Evolutionary conservation across 805 yeast species (phyloP).

Genomic region (Komagataella kurtzmanii): DNA sequence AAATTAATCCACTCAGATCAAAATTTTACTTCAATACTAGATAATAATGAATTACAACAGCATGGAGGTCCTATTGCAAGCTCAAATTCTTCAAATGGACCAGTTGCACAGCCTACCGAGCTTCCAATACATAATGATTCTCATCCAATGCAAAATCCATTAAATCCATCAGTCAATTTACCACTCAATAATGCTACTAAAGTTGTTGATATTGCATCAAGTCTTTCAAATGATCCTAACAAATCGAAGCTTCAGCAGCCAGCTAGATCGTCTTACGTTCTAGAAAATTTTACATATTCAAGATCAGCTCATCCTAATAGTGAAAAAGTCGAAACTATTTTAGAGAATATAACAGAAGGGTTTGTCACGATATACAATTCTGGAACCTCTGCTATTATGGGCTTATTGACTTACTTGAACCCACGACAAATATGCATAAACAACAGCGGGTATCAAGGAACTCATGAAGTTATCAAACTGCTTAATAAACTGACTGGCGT

Average conservation of each 20-base stretch:
- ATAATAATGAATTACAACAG: neutral
- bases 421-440: slow-evolving; percentile 31
- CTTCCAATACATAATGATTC: neutral
- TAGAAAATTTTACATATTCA: slow-evolving; percentile 22
- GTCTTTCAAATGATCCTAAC: neutral
- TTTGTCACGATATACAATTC: slow-evolving; percentile 33
- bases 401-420: slow-evolving; percentile 30
- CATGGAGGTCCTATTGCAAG: neutral
- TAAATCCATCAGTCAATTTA: neutral
- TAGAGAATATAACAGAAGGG: slow-evolving; percentile 29
- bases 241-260: neutral
- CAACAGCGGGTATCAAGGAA: slow-evolving; percentile 36
- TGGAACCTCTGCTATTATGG: slow-evolving; percentile 39
- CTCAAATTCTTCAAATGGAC: neutral
- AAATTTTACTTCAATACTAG: slow-evolving; percentile 8
- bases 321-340: slow-evolving; percentile 29
- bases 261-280: slow-evolving; percentile 6
- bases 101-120: neutral
- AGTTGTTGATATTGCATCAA: neutral
- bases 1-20: slow-evolving; percentile 23
- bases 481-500: slow-evolving; percentile 27
- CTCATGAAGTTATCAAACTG: slow-evolving; percentile 33
- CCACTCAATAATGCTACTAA: neutral
- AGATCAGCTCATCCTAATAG: slow-evolving; percentile 33
- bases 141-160: neutral